Base-by-base conservation (phyloP, 495 filamentous ascomycete genomes). In the Tuber melanosporum region DNA sequence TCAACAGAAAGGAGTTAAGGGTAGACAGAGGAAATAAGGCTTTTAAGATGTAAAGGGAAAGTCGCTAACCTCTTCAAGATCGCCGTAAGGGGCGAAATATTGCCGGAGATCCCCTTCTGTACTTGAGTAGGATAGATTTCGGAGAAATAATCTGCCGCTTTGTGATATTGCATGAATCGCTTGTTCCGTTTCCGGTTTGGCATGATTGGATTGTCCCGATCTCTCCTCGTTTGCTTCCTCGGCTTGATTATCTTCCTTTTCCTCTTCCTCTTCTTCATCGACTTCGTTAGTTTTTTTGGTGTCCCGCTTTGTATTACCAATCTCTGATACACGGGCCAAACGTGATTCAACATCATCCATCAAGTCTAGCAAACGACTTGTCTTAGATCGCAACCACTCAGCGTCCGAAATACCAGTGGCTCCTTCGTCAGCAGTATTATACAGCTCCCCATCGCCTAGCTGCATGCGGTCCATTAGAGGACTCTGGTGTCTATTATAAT, bases 371-470 rank as follows among this genome's bases (percentile, higher is more conserved):
- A 98, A 85, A 79, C 96, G 89, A 84, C 91, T 98, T n/a, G 94
- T 98, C 79, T 93, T 91, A 62, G 92, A 96, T 62, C 95, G 91
- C 72, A 97, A 87, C 95, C 95, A 99, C 83, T 99, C 95, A 70
- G 89, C 88, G 83, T 99, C 96, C 17, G 91, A 91, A 36, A 89
- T 86, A 72, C 85, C 82, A 19, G 73, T 78, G 6, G 73, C 36
- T 1, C 70, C 45, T 32, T 71, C 32, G 22, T 72, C 72, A 69
- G 43, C 49, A 70, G 32, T 70, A 49, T 71, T 72, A 44, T 79
- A 26, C 36, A 36, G 26, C n/a, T 74, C 77, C 1, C 70, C 69
- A 70, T 46, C 46, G 22, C 45, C 71, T 42, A 74, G 19, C 22
- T 75, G 43, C 72, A n/a, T 39, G n/a, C 72, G 75, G 22, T 62